These are phyloP conservation scores for Chaetomium globosum DNA, from an alignment of 2,329 filamentous ascomycete genomes.

Conservation along the genomic window DNA sequence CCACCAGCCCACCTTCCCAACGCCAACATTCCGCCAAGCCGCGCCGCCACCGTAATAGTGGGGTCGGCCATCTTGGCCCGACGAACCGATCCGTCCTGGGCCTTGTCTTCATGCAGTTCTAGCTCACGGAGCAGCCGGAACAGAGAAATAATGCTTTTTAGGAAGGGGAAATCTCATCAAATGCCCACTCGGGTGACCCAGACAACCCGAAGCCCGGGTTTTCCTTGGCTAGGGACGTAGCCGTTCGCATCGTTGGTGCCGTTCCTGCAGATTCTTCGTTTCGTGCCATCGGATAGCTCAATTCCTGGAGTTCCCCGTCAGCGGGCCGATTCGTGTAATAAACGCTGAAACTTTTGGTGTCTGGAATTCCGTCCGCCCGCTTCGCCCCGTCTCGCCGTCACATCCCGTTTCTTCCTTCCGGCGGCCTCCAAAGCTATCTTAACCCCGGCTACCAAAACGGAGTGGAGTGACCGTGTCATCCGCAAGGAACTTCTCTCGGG, in stretches of 20 bases:
- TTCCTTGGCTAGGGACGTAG: neutral
- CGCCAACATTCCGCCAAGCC: neutral
- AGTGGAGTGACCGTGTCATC: constrained; percentile 4
- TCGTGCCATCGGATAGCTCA: neutral
- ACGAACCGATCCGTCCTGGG: neutral
- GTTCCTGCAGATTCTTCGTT: constrained; percentile 19
- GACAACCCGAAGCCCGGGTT: constrained; percentile 11
- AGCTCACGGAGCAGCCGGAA: constrained; percentile 21
- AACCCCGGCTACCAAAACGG: neutral
- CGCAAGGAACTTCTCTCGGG: neutral
- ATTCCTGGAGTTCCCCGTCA: constrained; percentile 15
- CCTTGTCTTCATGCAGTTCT: constrained; percentile 13
- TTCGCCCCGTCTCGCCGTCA: neutral
- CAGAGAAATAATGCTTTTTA: neutral
- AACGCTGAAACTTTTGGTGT: neutral
- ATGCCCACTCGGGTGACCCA: neutral
- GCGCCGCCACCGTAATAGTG: constrained; percentile 8
- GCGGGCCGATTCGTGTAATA: constrained; percentile 6
- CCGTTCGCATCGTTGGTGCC: neutral
- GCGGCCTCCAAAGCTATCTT: constrained; percentile 9
- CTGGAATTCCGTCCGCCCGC: neutral
- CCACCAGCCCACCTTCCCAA: constrained; percentile 10
- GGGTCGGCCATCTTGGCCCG: neutral
- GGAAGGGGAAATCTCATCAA: neutral
- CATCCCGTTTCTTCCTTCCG: constrained; percentile 9